phyloP scores from a whole-genome alignment of 2,329 filamentous ascomycete genomes.

The Pestalotiopsis sp. region DNA sequence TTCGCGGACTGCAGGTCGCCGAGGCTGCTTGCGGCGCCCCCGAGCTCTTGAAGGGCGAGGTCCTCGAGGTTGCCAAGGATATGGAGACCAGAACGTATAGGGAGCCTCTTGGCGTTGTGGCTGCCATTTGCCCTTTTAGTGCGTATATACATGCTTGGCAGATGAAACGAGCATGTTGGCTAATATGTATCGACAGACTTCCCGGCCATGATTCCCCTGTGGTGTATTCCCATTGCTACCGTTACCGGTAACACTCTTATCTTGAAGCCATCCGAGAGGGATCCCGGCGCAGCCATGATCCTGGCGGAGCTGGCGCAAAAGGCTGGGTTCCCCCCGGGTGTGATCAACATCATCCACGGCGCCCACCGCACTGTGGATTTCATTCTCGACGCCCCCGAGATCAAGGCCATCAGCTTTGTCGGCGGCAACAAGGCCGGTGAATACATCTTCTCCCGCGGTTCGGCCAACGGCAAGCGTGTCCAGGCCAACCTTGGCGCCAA shows the following conservation, averaged over 20 bases:
- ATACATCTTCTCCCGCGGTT: conserved; percentile 80
- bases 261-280: conserved; percentile 84
- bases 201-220: conserved; percentile 91
- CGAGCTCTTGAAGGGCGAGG: conserved; percentile 80
- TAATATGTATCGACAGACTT: conserved; percentile 60
- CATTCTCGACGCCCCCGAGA: conserved; percentile 80
- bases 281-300: conserved; percentile 84
- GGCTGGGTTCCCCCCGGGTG: conserved; percentile 80
- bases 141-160: conserved; percentile 35
- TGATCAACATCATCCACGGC: conserved; percentile 83
- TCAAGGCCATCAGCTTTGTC: conserved; percentile 87
- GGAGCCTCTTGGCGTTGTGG: conserved; percentile 79
- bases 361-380: conserved; percentile 82
- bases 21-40: conserved; percentile 82
- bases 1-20: conserved; percentile 81
- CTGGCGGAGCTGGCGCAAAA: conserved; percentile 78
- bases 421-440: conserved; percentile 87
- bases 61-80: conserved; percentile 84
- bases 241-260: conserved; percentile 83
- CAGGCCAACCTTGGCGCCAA: conserved; percentile 88
- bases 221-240: conserved; percentile 84
- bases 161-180: neutral
- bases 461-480: conserved; percentile 84
- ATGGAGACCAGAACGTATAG: conserved; percentile 87
- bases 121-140: conserved; percentile 88